phyloP scores from a whole-genome alignment of 768 basidiomycete genomes.

The Sarcodon sp. region DNA sequence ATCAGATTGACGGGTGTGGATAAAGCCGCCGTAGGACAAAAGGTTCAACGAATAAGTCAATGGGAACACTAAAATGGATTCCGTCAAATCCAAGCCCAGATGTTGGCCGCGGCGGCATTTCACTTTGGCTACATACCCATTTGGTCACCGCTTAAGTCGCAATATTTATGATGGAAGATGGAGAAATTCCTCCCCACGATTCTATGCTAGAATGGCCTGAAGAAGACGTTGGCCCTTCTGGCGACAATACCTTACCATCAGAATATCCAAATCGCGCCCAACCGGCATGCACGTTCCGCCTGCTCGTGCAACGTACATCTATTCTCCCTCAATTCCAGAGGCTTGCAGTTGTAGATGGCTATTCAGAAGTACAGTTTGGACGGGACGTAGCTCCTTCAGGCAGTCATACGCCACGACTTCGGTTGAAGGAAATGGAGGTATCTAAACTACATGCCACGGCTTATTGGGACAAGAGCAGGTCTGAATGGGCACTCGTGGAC shows the following conservation, averaged over 20 bases:
- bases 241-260: background rate
- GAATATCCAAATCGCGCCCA: background rate
- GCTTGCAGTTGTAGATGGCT: slow-evolving; percentile 52
- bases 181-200: slow-evolving; percentile 25
- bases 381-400: slow-evolving; percentile 47
- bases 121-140: background rate
- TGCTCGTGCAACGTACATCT: slow-evolving; percentile 20
- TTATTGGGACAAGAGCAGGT: slow-evolving; percentile 50
- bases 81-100: background rate
- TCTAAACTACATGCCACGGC: slow-evolving; percentile 71
- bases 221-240: slow-evolving; percentile 12
- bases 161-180: slow-evolving; percentile 9
- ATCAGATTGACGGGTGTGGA: background rate
- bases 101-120: background rate
- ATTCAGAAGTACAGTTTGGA: slow-evolving; percentile 60
- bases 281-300: slow-evolving; percentile 18
- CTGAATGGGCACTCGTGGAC: slow-evolving; percentile 66
- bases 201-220: slow-evolving; percentile 52
- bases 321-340: slow-evolving; percentile 37
- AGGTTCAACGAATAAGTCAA: background rate
- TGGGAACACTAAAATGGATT: background rate
- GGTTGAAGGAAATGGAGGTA: slow-evolving; percentile 76
- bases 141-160: background rate
- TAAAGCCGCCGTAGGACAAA: background rate
- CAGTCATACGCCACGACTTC: slow-evolving; percentile 44